phyloP scores from a whole-genome alignment of 148 eudicot genomes.

The Pharnaceum exiguum region DNA sequence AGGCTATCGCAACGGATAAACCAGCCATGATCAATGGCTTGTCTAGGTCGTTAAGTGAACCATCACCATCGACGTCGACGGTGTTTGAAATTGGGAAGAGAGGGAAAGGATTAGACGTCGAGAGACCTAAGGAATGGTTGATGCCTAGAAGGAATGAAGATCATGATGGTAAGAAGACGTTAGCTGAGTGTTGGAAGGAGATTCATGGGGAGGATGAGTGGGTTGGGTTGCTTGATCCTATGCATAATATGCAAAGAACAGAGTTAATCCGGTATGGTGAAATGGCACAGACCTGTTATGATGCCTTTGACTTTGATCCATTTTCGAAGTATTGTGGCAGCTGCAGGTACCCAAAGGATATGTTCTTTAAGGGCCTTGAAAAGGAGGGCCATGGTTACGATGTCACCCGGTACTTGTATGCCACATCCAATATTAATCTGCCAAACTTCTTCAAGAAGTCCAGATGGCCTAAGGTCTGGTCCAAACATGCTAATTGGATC shows the following conservation, averaged over 20 bases:
- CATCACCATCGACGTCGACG: constrained; percentile 3
- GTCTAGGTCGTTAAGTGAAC: constrained; percentile 7
- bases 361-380: constrained; percentile 37
- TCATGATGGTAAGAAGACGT: neutral
- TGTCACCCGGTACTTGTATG: constrained; percentile 50
- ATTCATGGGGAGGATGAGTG: constrained; percentile 60
- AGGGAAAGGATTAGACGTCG: neutral
- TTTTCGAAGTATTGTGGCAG: constrained; percentile 67
- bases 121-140: neutral
- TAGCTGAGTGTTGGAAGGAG: constrained; percentile 48
- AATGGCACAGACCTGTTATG: constrained; percentile 82
- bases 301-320: constrained; percentile 61
- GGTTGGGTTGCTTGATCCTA: constrained; percentile 69
- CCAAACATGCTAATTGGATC: constrained; percentile 69
- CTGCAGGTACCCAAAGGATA: constrained; percentile 25
- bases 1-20: neutral
- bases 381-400: constrained; percentile 44
- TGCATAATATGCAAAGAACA: constrained; percentile 37
- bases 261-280: constrained; percentile 66
- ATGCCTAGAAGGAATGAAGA: neutral
- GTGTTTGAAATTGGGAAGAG: neutral
- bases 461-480: constrained; percentile 64
- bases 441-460: constrained; percentile 57
- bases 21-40: neutral
- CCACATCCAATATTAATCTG: constrained; percentile 47